Evolutionary conservation across 1,284 basidiomycete genomes (phyloP), one percentile per base, ranked within the genome.

Genomic region (Pyrrhoderma noxium): DNA sequence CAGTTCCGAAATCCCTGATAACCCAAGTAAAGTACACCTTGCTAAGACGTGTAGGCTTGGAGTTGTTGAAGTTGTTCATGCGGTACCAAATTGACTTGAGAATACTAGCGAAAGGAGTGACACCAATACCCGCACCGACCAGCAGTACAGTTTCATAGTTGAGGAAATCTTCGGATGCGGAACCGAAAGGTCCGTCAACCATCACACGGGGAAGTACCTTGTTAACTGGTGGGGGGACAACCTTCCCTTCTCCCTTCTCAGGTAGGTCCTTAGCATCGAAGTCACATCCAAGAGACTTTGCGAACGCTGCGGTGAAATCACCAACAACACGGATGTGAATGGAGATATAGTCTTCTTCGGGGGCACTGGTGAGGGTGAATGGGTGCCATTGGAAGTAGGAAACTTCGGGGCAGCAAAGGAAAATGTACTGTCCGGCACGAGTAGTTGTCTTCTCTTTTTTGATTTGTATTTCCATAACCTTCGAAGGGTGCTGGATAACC

Each of bases 361-460:
- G 90, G 0, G 90, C 89, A 60, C 83, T 85, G 21, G 89, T 93
- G 57, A 94, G 78, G 14, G 90, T 93, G 74, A 93, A 93, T 19
- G 91, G 91, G 64, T 94, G 90, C 87, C 91, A 95, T 64, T 94
- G 90, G 76, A 87, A 93, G 72, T 90, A 93, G 8, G 86, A 90
- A 36, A 94, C 73, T 65, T 89, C 88, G 5, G 92, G 92, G 68
- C 89, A 88, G 56, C 70, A 80, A 45, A 94, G 66, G 73, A 93
- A 93, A 64, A 94, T 89, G 67, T 93, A 93, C 65, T 93, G 85
- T 16, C 90, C 90, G 1, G 90, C 89, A 18, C 82, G 76, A 25
- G 78, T 81, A 1, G 70, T 82, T 0, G 80, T 89, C 67, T 85
- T 87, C 61, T 93, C 91, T 69, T 93, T 94, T 74, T 93, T 93